Evolutionary conservation across 495 filamentous ascomycete genomes (phyloP).

Genomic region (Xylaria longipes): DNA sequence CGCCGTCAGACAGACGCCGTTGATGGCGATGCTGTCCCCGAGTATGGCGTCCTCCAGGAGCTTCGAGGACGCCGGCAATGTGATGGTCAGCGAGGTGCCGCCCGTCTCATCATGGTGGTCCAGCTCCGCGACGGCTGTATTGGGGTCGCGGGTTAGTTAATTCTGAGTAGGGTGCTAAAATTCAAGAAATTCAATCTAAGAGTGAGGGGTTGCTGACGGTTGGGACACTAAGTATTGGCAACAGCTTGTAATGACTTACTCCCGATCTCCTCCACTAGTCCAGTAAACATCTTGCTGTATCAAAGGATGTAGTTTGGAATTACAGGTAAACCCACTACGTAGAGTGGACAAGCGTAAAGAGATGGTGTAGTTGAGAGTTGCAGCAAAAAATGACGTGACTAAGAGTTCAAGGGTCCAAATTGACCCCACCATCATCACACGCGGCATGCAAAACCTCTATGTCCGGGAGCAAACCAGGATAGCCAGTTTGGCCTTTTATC

Average conservation of each 20-base stretch:
- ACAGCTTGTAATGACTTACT: slow-evolving; percentile 59
- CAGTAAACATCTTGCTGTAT: slow-evolving; percentile 84
- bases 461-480: neutral
- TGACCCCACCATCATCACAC: slow-evolving; percentile 23
- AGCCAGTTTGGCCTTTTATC: neutral
- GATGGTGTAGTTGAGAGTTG: slow-evolving; percentile 1
- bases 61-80: slow-evolving; percentile 60
- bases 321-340: neutral
- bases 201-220: neutral
- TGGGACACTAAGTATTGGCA: neutral
- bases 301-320: neutral
- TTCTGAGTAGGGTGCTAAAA: neutral
- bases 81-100: slow-evolving; percentile 90
- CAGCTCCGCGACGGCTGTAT: slow-evolving; percentile 78
- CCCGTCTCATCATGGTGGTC: slow-evolving; percentile 79
- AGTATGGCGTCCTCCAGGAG: slow-evolving; percentile 84
- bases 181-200: neutral
- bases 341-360: neutral
- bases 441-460: neutral
- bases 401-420: slow-evolving; percentile 2
- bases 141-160: slow-evolving; percentile 30
- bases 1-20: slow-evolving; percentile 90
- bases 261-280: slow-evolving; percentile 93
- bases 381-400: slow-evolving; percentile 12
- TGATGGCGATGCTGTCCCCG: slow-evolving; percentile 92